Base-by-base conservation (phyloP, 257 asterid species). In the Coffea eugenioides region DNA sequence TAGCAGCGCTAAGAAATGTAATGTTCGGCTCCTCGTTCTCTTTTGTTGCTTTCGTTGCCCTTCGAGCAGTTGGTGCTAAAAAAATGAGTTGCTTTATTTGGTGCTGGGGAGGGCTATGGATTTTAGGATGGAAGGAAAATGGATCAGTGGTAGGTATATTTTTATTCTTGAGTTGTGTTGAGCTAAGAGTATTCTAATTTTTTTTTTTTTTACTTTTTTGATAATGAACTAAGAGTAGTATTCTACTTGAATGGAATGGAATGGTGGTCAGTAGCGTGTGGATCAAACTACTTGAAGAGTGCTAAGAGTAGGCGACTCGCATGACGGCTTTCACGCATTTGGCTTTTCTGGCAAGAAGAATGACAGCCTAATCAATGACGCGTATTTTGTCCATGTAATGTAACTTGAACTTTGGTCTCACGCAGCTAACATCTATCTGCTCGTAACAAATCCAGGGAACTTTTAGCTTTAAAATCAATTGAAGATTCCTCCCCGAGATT, bases 351-450 rank as follows among this genome's bases (percentile, higher is more conserved):
- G 80, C 71, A 76, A 80, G 88, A 76, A 80, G 88, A 83, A 83
- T 87, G 91, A 85, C 91, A 87, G 69, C 89, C 87, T 76, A 77
- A 87, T 80, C 64, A 77, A 71, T 51, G 75, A 69, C 86, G 90
- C 87, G 90, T 85, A 20, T 1, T 70, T 3, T 59, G 48, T 31
- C 56, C 0, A 11, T 71, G 41, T 31, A 31, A 31, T 31, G 31
- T 71, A 23, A 2, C n/a, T 71, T 45, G 59, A 71, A 46, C 51
- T 45, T 13, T 71, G 75, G 46, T 11, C 57, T 46, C 21, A 21
- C 6, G 54, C 12, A 31, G 31, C 31, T 31, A 31, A 31, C 31
- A 31, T 31, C 75, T 39, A 45, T 71, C 54, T 23, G 57, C 8
- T 51, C 76, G 23, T 18, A 5, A 71, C n/a, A 0, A 49, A 69